Base-by-base conservation (phyloP, 805 yeast genomes). In the Ogataea neopini region DNA sequence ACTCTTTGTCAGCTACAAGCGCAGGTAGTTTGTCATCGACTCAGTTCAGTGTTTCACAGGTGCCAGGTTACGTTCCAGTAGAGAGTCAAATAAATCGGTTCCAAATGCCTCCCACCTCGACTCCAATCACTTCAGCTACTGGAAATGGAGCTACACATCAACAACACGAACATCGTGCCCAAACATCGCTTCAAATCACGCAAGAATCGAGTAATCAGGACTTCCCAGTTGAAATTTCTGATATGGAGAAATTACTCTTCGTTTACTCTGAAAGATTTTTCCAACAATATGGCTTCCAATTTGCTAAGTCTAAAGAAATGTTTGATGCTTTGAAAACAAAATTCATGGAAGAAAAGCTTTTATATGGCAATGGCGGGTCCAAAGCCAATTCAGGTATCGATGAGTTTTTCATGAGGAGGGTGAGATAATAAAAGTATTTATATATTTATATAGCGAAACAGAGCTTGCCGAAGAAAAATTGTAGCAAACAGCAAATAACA, bases 171-270 rank as follows among this genome's bases (percentile, higher is more conserved):
- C 30, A 28, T 8, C 30, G 15, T 34, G 17, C 18, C 3, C 34
- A 30, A 14, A n/a, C 34, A 6, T n/a, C 34, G n/a, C 34, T 30
- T 13, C 40, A 22, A 14, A 25, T 19, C 17, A 7, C 28, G n/a
- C 40, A 36, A 36, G 29, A 37, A 3, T 14, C 20, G 11, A 20
- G 30, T 6, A 13, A 48, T 4, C 36, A 18, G 13, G 54, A 54
- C 20, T 40, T 53, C 25, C 25, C 55, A 4, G 41, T 52, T 8
- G 63, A 60, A 36, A 48, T 59, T 17, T 36, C 52, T 7, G 69
- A 66, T 47, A 66, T 67, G 66, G 71, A 67, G 44, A 60, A 55
- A 44, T 60, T 67, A 28, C 53, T 67, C 20, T 67, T 63, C 47
- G 59, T 65, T 10, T 64, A 63, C 50, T 61, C 66, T 6, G 68